These are phyloP conservation scores for Suaeda aralocaspica DNA, from an alignment of 148 eudicot species.

Conservation along the genomic window DNA sequence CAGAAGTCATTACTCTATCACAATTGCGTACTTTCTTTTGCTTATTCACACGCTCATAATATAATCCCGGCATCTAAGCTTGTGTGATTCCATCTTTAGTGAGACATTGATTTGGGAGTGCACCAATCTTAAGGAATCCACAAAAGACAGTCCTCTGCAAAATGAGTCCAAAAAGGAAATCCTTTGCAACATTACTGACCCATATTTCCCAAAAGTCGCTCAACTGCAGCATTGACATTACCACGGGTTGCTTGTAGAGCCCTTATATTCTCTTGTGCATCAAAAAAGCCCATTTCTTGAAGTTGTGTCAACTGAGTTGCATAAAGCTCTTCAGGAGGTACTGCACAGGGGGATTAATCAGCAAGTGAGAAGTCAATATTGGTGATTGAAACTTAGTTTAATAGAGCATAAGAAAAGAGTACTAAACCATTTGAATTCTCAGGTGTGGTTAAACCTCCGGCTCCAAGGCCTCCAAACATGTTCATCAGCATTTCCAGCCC, in stretches of 20 bases:
- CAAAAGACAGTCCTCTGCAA: conserved; percentile 12
- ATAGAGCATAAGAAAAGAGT: not conserved
- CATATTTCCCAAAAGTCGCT: conserved; percentile 69
- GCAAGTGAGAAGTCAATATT: not conserved
- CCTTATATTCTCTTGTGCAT: conserved; percentile 78
- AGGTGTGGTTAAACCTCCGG: conserved; percentile 61
- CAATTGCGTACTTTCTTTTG: conserved; percentile 12
- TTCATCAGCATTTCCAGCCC: conserved; percentile 75
- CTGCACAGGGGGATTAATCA: conserved; percentile 26
- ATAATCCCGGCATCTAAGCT: conserved; percentile 26
- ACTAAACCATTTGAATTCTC: conserved; percentile 49
- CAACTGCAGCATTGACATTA: conserved; percentile 94
- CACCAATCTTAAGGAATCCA: conserved; percentile 30
- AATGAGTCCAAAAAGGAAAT: not conserved
- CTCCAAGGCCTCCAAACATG: conserved; percentile 91
- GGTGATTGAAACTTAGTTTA: not conserved
- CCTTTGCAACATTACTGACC: conserved; percentile 41
- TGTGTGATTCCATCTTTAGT: conserved; percentile 26
- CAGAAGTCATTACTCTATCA: conserved; percentile 29
- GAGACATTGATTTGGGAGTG: conserved; percentile 26
- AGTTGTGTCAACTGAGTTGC: conserved; percentile 88
- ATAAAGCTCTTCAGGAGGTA: conserved; percentile 94
- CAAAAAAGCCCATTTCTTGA: conserved; percentile 97
- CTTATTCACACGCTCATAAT: conserved; percentile 40
- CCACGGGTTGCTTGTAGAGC: conserved; percentile 87